Percentiles rank a stretch among this genome's conserved stretches.
Conservation (phyloP, 371 early-diverging fungal genomes). For the Lichtheimia hyalospora region DNA sequence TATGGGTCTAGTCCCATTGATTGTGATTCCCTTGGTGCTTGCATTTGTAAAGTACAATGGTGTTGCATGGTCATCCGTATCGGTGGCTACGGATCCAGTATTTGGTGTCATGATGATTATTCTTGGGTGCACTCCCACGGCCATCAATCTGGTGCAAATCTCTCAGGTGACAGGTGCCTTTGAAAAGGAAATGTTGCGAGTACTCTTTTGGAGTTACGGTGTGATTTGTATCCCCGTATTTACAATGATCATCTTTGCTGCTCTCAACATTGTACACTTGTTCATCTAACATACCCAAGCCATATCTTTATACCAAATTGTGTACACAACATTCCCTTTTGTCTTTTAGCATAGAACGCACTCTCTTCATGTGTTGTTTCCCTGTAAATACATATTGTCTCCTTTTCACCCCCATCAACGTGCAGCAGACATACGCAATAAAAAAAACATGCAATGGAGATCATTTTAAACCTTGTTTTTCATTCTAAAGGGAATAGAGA, state of each 20-base stretch:
- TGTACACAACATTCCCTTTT: too few species aligned
- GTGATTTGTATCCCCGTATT: constrained; percentile 54
- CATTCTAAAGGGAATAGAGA: too few species aligned
- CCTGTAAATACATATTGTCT: too few species aligned
- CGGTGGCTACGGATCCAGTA: constrained; percentile 46
- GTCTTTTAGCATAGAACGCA: too few species aligned
- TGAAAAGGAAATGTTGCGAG: constrained; percentile 56
- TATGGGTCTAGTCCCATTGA: constrained; percentile 40
- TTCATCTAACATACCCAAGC: constrained; percentile 23
- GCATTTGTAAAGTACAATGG: constrained; percentile 30
- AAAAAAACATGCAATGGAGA: too few species aligned
- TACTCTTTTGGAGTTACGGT: constrained; percentile 64
- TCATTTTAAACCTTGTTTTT: too few species aligned
- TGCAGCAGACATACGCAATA: too few species aligned
- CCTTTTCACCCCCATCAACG: too few species aligned
- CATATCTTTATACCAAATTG: too few species aligned
- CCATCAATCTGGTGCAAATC: constrained; percentile 60
- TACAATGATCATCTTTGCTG: constrained; percentile 35
- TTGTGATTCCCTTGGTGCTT: constrained; percentile 44
- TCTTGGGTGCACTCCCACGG: constrained; percentile 55
- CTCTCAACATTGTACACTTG: constrained; percentile 33
- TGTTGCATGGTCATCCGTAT: constrained; percentile 18
- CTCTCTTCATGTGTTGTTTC: too few species aligned
- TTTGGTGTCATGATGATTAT: constrained; percentile 52
- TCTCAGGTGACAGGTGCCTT: constrained; percentile 53